Base-by-base conservation (phyloP, 495 filamentous ascomycete species). In the Talaromyces nanjingensis region DNA sequence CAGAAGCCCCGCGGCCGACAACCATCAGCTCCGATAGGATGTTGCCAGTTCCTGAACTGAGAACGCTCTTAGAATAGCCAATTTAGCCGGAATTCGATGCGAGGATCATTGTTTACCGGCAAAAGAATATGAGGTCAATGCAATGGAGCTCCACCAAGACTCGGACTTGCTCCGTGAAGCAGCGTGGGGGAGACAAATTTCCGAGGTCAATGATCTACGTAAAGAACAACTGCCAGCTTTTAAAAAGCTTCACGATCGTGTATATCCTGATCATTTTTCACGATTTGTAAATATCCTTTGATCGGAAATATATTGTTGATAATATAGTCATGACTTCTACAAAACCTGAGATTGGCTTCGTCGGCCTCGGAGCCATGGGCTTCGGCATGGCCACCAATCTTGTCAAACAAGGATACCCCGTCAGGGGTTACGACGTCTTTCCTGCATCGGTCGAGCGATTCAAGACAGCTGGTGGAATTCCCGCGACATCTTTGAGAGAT, bases 331-430 rank as follows among this genome's bases (percentile, higher is more conserved):
- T 59, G 56, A 29, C n/a, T 39, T 37, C 56, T 20, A 5, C 22
- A 25, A 79, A 86, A 68, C 81, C 85, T 8, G 75, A 79, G 56
- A 75, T 92, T 62, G 85, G 88, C 66, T 93, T 93, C 76, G 87
- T 90, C 64, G 91, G 91, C 79, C 87, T 94, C 6, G 91, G 91
- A 66, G 90, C 91, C 76, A 94, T 93, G 91, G 91, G 91, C 69
- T 91, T 90, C 71, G 90, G 90, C 66, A 93, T 93, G 89, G 90
- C 91, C 68, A 88, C 86, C 45, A 83, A 91, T 68, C 84, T 94
- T 54, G 75, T 92, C 66, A 87, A 87, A 68, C 74, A 84, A 52
- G 86, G 86, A 63, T 89, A 88, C 70, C 55, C 76, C 1, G 88
- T 94, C 20, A 89, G 84, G 37, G 89, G 88, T 56, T 94, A 85